Percentiles rank a stretch among this genome's conserved stretches.
These are phyloP conservation scores for Auricularia sp. DNA, from an alignment of 768 basidiomycete species.

Conservation along the genomic window DNA sequence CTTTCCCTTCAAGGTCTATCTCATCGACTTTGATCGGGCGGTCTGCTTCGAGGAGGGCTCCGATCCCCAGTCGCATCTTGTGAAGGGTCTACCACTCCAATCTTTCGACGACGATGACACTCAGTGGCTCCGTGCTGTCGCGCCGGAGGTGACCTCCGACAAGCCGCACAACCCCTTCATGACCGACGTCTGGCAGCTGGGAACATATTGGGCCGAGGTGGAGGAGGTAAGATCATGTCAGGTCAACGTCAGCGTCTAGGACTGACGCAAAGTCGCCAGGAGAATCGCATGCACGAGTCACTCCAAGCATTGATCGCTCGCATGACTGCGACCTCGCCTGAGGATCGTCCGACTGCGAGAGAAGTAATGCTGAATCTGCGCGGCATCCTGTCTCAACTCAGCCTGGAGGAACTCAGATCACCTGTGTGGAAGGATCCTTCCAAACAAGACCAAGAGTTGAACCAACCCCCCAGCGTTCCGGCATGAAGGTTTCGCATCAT, in stretches of 20 bases:
- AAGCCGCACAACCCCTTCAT: not conserved
- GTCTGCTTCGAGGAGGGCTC: not conserved
- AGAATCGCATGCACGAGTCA: not conserved
- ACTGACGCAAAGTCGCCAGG: not conserved
- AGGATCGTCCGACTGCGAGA: not conserved
- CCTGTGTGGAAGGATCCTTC: not conserved
- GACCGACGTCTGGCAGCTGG: not conserved
- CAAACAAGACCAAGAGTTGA: too few relatives aligned
- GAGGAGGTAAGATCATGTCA: too few relatives aligned
- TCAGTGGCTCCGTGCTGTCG: not conserved
- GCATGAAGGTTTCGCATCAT: too few relatives aligned
- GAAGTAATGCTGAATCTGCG: not conserved
- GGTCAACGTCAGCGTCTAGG: too few relatives aligned
- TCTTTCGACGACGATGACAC: not conserved
- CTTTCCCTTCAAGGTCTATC: not conserved
- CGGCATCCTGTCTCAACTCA: not conserved
- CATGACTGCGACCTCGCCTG: not conserved
- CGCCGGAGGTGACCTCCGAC: not conserved
- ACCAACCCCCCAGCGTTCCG: too few relatives aligned
- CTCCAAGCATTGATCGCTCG: not conserved
- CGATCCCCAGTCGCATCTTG: not conserved
- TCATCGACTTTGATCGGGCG: not conserved
- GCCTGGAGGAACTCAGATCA: not conserved
- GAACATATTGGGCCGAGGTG: not conserved
- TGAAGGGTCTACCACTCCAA: not conserved